These are phyloP conservation scores for Dioscorea cayenensis DNA, from an alignment of 116 monocot genomes.

Conservation along the genomic window DNA sequence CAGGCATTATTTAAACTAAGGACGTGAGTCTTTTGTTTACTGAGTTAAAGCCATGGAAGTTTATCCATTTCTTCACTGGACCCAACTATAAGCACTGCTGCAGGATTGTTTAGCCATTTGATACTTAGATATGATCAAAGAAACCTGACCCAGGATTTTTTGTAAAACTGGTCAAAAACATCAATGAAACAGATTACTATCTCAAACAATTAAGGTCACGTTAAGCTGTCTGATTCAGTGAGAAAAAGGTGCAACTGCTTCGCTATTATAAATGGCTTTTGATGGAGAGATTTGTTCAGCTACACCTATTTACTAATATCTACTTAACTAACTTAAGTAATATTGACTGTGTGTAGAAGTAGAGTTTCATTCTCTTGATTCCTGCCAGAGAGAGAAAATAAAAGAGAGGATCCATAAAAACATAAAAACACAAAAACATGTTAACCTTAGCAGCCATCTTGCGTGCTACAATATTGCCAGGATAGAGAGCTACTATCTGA, in stretches of 20 bases:
- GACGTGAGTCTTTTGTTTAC: too few species aligned
- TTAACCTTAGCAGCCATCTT: constrained; percentile 84
- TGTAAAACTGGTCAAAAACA: not conserved
- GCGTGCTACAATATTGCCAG: constrained; percentile 58
- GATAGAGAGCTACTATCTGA: constrained; percentile 54
- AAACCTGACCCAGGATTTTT: too few species aligned
- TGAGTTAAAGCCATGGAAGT: too few species aligned
- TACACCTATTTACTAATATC: too few species aligned
- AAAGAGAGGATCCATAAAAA: not conserved
- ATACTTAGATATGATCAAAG: too few species aligned
- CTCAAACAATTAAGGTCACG: not conserved
- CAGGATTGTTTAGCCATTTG: too few species aligned
- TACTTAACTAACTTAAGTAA: too few species aligned
- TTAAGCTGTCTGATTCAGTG: not conserved
- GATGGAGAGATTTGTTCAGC: too few species aligned
- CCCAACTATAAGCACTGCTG: too few species aligned
- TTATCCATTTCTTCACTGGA: too few species aligned
- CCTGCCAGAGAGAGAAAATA: not conserved
- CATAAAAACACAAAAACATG: constrained; percentile 4
- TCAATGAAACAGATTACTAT: not conserved
- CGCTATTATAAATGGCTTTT: not conserved
- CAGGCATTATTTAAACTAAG: too few species aligned
- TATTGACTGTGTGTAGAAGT: not conserved
- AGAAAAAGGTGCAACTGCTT: constrained; percentile 5
- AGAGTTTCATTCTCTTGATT: not conserved